These are phyloP conservation scores for Vitis rupestris DNA, from an alignment of 164 flowering plant species.

Conservation along the genomic window DNA sequence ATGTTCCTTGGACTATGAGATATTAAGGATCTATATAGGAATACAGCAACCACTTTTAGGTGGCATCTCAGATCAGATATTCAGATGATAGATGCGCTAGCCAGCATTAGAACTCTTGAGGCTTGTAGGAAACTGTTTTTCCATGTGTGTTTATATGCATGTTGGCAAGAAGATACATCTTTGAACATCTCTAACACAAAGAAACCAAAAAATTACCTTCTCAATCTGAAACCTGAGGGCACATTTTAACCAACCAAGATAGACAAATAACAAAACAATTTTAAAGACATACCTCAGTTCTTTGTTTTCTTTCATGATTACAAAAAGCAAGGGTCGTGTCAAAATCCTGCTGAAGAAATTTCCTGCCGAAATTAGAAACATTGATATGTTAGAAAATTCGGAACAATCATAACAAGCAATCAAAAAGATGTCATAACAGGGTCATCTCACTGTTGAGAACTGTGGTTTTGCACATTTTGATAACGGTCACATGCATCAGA, in stretches of 20 bases:
- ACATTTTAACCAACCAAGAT: background rate
- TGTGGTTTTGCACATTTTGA: conserved; percentile 62
- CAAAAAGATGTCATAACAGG: conserved; percentile 1
- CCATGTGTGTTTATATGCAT: too few species aligned
- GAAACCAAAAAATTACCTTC: too few species aligned
- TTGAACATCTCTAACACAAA: too few species aligned
- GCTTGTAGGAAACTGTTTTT: too few species aligned
- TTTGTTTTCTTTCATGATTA: conserved; percentile 85
- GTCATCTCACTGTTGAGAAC: conserved; percentile 64
- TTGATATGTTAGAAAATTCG: background rate
- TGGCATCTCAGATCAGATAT: too few species aligned
- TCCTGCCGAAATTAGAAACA: conserved; percentile 48
- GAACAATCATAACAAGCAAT: background rate
- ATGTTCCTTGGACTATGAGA: too few species aligned
- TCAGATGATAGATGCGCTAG: too few species aligned
- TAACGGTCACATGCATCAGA: conserved; percentile 73
- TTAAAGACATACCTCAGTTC: conserved; percentile 60
- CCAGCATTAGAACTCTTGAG: too few species aligned
- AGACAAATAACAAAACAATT: background rate
- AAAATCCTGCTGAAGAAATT: conserved; percentile 86
- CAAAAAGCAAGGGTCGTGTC: conserved; percentile 76
- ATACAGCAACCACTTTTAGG: too few species aligned
- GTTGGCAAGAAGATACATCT: too few species aligned
- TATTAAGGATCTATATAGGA: too few species aligned
- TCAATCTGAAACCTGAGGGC: too few species aligned